Percentiles rank a stretch among this genome's conserved stretches.
phyloP scores from a whole-genome alignment of 352 stramenopile genomes.

The Globisporangium heterothallicum region DNA sequence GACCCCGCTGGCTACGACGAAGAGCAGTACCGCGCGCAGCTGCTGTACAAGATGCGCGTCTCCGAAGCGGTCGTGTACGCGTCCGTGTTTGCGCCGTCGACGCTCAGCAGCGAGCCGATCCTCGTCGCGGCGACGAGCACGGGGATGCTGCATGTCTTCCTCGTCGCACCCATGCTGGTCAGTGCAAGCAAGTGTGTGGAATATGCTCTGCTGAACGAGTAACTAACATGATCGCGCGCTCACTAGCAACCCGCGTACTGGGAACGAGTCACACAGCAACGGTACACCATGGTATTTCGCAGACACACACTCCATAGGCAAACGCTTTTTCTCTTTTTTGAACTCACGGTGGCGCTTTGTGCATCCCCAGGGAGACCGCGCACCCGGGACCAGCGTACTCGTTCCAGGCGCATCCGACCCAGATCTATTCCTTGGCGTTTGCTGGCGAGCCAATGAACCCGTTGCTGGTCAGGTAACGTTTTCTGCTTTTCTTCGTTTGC shows the following conservation, averaged over 20 bases:
- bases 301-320: neutral
- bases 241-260: slow-evolving; percentile 36
- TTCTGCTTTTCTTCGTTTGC: no score
- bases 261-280: slow-evolving; percentile 32
- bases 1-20: slow-evolving; percentile 60
- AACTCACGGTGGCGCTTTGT: no score
- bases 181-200: neutral
- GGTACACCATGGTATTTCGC: slow-evolving; percentile 23
- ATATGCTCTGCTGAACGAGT: neutral
- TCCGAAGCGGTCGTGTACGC: slow-evolving; percentile 51
- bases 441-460: slow-evolving; percentile 44
- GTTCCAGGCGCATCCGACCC: slow-evolving; percentile 63
- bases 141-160: slow-evolving; percentile 55
- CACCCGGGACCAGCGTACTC: slow-evolving; percentile 45
- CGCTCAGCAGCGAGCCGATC: slow-evolving; percentile 23
- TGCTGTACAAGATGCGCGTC: slow-evolving; percentile 51
- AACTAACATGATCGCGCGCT: no score
- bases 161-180: slow-evolving; percentile 37
- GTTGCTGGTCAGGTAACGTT: slow-evolving; percentile 47
- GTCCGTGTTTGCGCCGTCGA: slow-evolving; percentile 39
- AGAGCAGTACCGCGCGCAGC: slow-evolving; percentile 31
- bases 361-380: slow-evolving; percentile 19
- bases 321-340: neutral
- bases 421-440: slow-evolving; percentile 74
- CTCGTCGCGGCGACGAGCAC: slow-evolving; percentile 66